These are phyloP conservation scores for Beauveria varroae DNA, from an alignment of 2,329 filamentous ascomycete species.

Conservation along the genomic window DNA sequence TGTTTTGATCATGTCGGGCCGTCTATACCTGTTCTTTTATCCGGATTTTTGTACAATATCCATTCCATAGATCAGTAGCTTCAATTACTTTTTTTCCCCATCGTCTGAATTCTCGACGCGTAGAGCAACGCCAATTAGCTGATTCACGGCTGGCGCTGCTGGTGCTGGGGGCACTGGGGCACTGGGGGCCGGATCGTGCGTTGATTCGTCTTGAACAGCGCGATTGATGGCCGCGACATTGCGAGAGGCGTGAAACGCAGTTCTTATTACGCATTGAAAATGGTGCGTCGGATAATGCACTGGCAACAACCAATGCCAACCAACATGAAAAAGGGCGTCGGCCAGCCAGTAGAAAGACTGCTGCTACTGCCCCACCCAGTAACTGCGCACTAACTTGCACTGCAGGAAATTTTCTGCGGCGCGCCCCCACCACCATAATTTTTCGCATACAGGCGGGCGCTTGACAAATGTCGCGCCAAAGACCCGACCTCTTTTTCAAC, in stretches of 20 bases:
- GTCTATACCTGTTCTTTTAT: neutral
- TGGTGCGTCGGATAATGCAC: neutral
- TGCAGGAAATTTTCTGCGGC: neutral
- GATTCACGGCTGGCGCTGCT: neutral
- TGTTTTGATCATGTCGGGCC: neutral
- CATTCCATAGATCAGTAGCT: neutral
- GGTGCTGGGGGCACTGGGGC: too few relatives aligned
- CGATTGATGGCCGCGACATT: neutral
- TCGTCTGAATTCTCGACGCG: too few relatives aligned
- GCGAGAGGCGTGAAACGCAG: neutral
- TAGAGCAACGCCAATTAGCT: neutral
- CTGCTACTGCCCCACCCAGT: neutral
- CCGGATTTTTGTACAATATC: constrained; percentile 7
- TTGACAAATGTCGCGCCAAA: neutral
- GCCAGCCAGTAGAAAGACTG: neutral
- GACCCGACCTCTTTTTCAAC: neutral
- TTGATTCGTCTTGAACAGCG: neutral
- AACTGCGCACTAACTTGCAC: neutral
- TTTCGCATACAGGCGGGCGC: constrained; percentile 2
- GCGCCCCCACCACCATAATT: neutral
- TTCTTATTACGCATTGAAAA: neutral
- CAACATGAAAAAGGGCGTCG: neutral
- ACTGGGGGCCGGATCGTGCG: too few relatives aligned
- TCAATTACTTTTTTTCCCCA: neutral
- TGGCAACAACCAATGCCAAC: neutral